Percentiles rank a stretch among this genome's conserved stretches.
Conservation (phyloP, 805 yeast species). For the Metschnikowia borealis region DNA sequence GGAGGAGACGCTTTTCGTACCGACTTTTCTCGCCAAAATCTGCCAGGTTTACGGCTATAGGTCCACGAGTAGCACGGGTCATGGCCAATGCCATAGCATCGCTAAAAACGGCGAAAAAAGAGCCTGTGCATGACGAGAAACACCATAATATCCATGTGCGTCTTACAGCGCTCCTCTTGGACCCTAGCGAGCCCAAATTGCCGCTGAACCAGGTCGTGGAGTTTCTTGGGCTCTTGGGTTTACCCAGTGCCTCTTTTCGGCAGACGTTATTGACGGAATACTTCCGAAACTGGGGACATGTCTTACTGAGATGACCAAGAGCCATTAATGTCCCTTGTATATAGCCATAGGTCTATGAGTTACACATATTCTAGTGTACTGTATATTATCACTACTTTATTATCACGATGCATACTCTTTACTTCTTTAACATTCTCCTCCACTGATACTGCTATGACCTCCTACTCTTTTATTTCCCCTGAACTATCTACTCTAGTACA, state of each 20-base stretch:
- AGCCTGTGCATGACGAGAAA: slow-evolving; percentile 17
- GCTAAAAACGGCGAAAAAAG: slow-evolving; percentile 40
- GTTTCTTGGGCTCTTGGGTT: slow-evolving; percentile 35
- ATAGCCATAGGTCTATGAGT: too few species aligned
- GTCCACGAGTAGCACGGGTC: slow-evolving; percentile 62
- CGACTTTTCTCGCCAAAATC: slow-evolving; percentile 63
- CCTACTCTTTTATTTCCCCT: too few species aligned
- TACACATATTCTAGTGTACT: too few species aligned
- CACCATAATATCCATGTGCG: not conserved
- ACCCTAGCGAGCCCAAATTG: slow-evolving; percentile 24
- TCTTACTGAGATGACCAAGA: too few species aligned
- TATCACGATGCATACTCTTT: too few species aligned
- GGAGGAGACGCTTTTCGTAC: slow-evolving; percentile 72
- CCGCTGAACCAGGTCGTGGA: slow-evolving; percentile 38
- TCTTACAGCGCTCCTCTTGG: slow-evolving; percentile 25
- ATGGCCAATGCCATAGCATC: slow-evolving; percentile 71
- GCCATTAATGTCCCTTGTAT: too few species aligned
- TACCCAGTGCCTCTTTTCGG: slow-evolving; percentile 51
- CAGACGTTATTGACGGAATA: slow-evolving; percentile 66
- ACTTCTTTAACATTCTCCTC: too few species aligned
- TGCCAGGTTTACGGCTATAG: slow-evolving; percentile 70
- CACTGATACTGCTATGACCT: too few species aligned
- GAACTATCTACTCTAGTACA: too few species aligned
- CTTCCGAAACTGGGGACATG: slow-evolving; percentile 73
- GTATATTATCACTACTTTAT: too few species aligned